Percentiles rank a stretch among this genome's conserved stretches.
phyloP scores from a whole-genome alignment of 345 rosid genomes.

The Hibiscus tridactylites region DNA sequence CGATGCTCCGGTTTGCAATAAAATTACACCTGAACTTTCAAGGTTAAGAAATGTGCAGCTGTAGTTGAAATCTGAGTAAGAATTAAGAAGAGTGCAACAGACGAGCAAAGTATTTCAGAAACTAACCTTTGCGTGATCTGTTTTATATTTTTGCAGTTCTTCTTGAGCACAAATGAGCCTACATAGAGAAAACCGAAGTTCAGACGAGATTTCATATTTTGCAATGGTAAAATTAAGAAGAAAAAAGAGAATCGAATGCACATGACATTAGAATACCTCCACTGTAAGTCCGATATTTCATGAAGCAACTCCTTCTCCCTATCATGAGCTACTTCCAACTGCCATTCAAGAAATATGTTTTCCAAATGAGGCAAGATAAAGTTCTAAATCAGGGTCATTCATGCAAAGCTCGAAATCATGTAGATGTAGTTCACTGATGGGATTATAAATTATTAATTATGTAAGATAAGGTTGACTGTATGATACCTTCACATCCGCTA shows the following conservation, averaged over 20 bases:
- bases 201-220: not conserved
- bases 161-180: constrained; percentile 85
- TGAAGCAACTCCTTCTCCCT: constrained; percentile 86
- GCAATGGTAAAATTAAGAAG: not conserved
- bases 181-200: constrained; percentile 6
- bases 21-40: constrained; percentile 1
- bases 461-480: not conserved
- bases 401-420: not conserved
- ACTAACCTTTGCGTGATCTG: constrained; percentile 59
- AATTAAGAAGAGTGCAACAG: not conserved
- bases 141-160: constrained; percentile 72
- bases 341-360: constrained; percentile 17
- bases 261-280: constrained; percentile 46
- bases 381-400: not conserved
- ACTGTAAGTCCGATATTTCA: constrained; percentile 76
- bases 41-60: not conserved
- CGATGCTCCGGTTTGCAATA: not conserved
- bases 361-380: not conserved
- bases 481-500: not conserved
- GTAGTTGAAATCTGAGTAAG: not conserved
- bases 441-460: not conserved
- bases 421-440: not conserved
- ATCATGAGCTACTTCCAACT: constrained; percentile 92
- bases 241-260: not conserved
- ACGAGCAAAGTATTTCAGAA: not conserved